Evolutionary conservation across 2,329 filamentous ascomycete species (phyloP), one percentile per base, ranked within the genome.

Genomic region (Aureobasidium zeae): DNA sequence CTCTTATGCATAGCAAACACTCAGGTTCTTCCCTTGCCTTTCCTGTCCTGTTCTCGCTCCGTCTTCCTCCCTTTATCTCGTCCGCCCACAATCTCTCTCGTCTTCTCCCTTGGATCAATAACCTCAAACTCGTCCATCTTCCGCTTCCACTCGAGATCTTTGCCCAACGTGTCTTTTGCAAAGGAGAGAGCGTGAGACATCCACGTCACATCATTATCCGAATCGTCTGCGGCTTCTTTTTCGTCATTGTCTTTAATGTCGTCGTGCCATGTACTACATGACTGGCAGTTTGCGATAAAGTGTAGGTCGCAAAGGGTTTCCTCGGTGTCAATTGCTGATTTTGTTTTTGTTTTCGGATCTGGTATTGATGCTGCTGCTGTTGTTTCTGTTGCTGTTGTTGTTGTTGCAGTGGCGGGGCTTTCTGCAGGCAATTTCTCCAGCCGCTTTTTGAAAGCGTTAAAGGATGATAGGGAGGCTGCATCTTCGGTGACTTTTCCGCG

Each of bases 251-350:
- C 69, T 10, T 70, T 68, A 19, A 77, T 81, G 50, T 83, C 79
- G 15, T 93, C 83, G n/a, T 43, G 39, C 86, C 88, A 94, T 0
- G 81, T 76, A 47, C 77, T 79, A 62, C 91, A 96, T 32, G 86
- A 94, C 59, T 94, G 86, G 62, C 91, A 98, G 55, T 93, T 85
- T 36, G 83, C 84, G 50, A 98, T 93, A 62, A 96, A 98, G 61
- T 98, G 91, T 25, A 98, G 67, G 60, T 96, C 91, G 58, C 91
- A 98, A 3, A 93, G 71, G 37, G 73, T 73, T 2, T 78, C 80
- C 59, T 93, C 86, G 28, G 83, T 77, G 2, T 81, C 80, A 13
- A 73, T 71, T 49, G 58, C 61, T 22, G 66, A 61, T 16, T 44
- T 26, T 48, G 28, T 17, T 13, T 28, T 30, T 3, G 45, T 17